Conservation (phyloP, 805 yeast genomes). For the Priceomyces fermenticarens region DNA sequence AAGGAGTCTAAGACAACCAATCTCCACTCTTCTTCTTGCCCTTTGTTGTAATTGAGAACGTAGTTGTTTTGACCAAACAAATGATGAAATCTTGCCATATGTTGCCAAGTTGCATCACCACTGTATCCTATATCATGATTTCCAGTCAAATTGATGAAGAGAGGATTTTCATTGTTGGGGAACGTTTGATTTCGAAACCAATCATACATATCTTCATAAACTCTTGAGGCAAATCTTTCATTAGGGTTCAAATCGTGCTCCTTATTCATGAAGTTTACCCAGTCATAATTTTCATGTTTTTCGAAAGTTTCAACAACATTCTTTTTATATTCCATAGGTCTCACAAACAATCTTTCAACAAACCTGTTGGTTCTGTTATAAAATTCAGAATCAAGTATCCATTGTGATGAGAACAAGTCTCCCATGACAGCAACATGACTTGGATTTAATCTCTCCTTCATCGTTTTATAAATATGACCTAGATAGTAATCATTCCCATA, state of each 20-base stretch:
- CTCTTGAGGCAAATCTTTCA: slow-evolving; percentile 33
- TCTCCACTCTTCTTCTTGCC: slow-evolving; percentile 74
- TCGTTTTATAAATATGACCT: slow-evolving; percentile 73
- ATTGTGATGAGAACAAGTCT: slow-evolving; percentile 88
- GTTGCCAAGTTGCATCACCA: slow-evolving; percentile 92
- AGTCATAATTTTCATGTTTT: slow-evolving; percentile 54
- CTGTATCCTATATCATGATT: slow-evolving; percentile 95
- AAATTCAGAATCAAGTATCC: slow-evolving; percentile 89
- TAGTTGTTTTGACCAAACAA: slow-evolving; percentile 85
- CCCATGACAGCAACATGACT: slow-evolving; percentile 88
- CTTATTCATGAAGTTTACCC: slow-evolving; percentile 44
- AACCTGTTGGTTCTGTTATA: slow-evolving; percentile 74
- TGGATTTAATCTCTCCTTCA: slow-evolving; percentile 66
- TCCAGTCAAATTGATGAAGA: slow-evolving; percentile 83
- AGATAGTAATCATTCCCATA: slow-evolving; percentile 87
- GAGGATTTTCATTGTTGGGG: slow-evolving; percentile 51
- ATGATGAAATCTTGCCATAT: slow-evolving; percentile 71
- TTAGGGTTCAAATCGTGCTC: slow-evolving; percentile 38
- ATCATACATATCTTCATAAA: slow-evolving; percentile 57
- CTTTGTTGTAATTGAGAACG: slow-evolving; percentile 66
- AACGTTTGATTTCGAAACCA: slow-evolving; percentile 45
- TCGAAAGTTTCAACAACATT: slow-evolving; percentile 47
- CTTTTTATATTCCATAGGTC: slow-evolving; percentile 49
- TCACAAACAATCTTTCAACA: slow-evolving; percentile 64
- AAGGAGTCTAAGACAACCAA: slow-evolving; percentile 84